Base-by-base conservation (phyloP, 495 filamentous ascomycete genomes). In the Talaromyces wortmannii region DNA sequence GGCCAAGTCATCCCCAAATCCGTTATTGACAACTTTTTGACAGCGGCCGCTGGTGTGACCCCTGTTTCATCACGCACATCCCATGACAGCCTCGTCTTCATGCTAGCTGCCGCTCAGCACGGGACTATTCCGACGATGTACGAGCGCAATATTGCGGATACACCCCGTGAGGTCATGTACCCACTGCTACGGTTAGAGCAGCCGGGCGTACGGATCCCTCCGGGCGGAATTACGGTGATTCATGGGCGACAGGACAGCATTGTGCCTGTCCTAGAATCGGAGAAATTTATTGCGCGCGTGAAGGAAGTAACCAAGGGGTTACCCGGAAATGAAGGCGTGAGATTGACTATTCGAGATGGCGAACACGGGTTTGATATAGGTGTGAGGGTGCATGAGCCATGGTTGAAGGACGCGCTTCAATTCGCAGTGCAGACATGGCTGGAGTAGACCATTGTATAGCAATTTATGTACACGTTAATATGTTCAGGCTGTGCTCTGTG, bases 311-410 rank as follows among this genome's bases (percentile, higher is more conserved):
- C 57, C 7, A 48, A 45, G 29, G 62, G 58, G 1, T 36, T 43
- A 10, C 49, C 54, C 15, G 59, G 56, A 11, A 50, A 31, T 6
- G 59, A 62, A 15, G 55, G 52, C 12, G 48, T 68, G 12, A 30
- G 52, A 12, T 40, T 68, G 13, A 59, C 50, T 12, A 33, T 65
- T 6, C 33, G 55, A 29, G 59, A 64, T 13, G 65, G 65, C 2
- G 56, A 56, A 6, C 65, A 68, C 64, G 63, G 65, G 15, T 66
- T 66, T 59, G 63, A 68, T 61, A 17, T 5, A 2, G 43, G 36
- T 12, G 32, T 52, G 17, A 32, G 52, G 12, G 46, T 58, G n/a
- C 49, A 55, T 10, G 61, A 65, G 56, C 15, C 8, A 46, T 68
- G 63, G 61, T 32, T 64, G 30, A 40, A 55, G 51, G 58, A 63